A percentile compares a stretch with the other conserved stretches of the same genome.
phyloP scores from a whole-genome alignment of 176 grass and related monocot genomes.

The Aegilops longissima region DNA sequence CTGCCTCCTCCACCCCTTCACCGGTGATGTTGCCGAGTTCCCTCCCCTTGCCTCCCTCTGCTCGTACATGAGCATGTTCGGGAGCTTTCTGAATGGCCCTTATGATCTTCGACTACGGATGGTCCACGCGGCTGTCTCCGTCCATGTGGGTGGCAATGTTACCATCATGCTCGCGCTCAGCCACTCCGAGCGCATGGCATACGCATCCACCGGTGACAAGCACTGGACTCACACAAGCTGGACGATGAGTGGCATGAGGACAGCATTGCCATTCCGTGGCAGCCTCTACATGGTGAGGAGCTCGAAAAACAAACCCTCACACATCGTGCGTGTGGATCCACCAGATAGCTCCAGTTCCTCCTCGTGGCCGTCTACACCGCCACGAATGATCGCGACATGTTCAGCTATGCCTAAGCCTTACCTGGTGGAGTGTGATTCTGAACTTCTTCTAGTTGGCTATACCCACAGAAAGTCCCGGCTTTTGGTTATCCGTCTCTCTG shows the following conservation, averaged over 20 bases:
- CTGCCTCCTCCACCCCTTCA: background rate
- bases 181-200: background rate
- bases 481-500: background rate
- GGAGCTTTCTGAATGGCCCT: background rate
- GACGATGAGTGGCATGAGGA: background rate
- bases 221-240: constrained; percentile 7
- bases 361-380: background rate
- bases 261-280: background rate
- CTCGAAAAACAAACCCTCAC: background rate
- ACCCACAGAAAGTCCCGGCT: background rate
- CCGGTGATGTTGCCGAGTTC: background rate
- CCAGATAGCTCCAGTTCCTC: background rate
- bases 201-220: background rate
- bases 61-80: background rate
- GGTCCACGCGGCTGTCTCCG: background rate
- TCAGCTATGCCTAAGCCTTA: background rate
- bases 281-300: background rate
- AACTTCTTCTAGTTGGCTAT: background rate
- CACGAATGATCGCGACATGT: background rate
- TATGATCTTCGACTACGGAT: background rate
- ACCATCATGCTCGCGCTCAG: background rate
- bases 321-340: background rate
- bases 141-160: background rate
- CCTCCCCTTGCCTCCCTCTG: background rate
- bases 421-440: background rate